Evolutionary conservation across 805 yeast species (phyloP).

Genomic region (Metschnikowia lachancei): DNA sequence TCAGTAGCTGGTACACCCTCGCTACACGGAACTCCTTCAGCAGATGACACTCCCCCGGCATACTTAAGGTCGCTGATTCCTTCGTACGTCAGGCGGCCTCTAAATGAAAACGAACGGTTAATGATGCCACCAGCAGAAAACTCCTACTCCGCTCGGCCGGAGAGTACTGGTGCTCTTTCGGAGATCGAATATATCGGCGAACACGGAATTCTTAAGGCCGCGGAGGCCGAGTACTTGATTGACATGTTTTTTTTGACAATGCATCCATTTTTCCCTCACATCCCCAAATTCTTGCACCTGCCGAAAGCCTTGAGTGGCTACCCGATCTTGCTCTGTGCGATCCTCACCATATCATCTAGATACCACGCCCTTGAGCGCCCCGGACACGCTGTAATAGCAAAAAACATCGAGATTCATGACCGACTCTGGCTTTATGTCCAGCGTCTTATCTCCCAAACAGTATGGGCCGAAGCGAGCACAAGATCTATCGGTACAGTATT

Average conservation of each 20-base stretch:
- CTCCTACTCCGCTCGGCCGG: slow-evolving; percentile 44
- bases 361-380: slow-evolving; percentile 59
- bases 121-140: slow-evolving; percentile 45
- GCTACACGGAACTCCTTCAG: neutral
- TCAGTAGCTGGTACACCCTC: slow-evolving; percentile 3
- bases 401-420: slow-evolving; percentile 68
- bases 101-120: slow-evolving; percentile 24
- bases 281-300: slow-evolving; percentile 70
- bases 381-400: slow-evolving; percentile 23
- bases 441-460: slow-evolving; percentile 74
- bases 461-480: slow-evolving; percentile 92
- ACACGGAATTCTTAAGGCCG: slow-evolving; percentile 55
- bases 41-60: slow-evolving; percentile 3
- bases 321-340: slow-evolving; percentile 78
- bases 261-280: slow-evolving; percentile 89
- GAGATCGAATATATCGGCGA: slow-evolving; percentile 66
- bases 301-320: slow-evolving; percentile 67
- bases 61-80: slow-evolving; percentile 20
- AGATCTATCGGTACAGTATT: slow-evolving; percentile 82
- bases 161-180: slow-evolving; percentile 46
- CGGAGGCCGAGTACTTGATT: slow-evolving; percentile 57
- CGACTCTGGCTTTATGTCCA: slow-evolving; percentile 84
- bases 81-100: slow-evolving; percentile 18
- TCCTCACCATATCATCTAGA: slow-evolving; percentile 75
- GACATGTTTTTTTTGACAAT: slow-evolving; percentile 66